Conservation (phyloP, 2,329 filamentous ascomycete genomes). For the Phaeoacremonium minimum region DNA sequence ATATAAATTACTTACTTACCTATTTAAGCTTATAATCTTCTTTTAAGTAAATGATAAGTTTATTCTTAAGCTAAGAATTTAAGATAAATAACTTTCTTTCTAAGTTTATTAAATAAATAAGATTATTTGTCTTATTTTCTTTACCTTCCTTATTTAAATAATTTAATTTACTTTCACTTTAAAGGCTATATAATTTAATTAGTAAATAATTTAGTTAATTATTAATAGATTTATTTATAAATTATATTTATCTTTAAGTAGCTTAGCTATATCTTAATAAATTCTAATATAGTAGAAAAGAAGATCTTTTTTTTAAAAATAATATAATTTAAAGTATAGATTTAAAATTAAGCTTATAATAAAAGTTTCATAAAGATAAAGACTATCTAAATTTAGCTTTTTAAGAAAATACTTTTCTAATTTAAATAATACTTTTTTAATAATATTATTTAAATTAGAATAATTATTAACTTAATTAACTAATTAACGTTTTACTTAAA, state of each 20-base stretch:
- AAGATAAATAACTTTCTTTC: neutral
- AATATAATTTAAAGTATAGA: neutral
- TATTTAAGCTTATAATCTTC: too few species aligned
- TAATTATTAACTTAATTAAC: neutral
- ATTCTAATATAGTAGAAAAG: neutral
- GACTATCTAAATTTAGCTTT: neutral
- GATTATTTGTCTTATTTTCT: neutral
- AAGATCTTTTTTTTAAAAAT: neutral
- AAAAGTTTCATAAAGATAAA: neutral
- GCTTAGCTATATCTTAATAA: neutral
- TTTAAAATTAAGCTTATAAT: neutral
- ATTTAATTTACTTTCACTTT: neutral
- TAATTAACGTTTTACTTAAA: too few species aligned
- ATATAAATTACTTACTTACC: too few species aligned
- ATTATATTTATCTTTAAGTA: neutral
- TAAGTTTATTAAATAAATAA: too few species aligned
- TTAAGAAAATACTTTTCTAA: neutral
- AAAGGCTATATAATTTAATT: neutral
- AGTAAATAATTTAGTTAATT: neutral
- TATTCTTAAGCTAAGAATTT: neutral
- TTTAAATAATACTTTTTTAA: neutral
- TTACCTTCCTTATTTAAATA: neutral
- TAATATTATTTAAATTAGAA: neutral
- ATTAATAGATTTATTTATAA: neutral
- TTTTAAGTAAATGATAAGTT: neutral